Conservation (phyloP, 768 basidiomycete genomes). For the Mycena capillaripes region DNA sequence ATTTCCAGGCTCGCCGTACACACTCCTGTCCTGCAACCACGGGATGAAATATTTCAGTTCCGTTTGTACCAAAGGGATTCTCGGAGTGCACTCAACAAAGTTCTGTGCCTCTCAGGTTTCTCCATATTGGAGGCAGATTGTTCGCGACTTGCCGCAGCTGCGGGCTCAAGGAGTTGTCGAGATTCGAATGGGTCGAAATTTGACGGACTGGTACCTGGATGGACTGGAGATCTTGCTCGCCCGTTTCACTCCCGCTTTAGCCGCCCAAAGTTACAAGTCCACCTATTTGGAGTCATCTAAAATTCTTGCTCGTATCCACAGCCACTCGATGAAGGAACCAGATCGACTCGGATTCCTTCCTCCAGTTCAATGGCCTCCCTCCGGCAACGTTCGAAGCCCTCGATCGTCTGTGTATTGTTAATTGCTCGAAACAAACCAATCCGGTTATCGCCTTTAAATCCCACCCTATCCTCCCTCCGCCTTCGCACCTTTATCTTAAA, state of each 20-base stretch:
- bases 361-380: neutral
- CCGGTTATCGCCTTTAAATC: neutral
- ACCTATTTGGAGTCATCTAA: neutral
- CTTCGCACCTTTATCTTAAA: neutral
- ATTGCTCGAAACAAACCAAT: neutral
- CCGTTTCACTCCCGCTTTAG: neutral
- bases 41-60: neutral
- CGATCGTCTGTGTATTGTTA: neutral
- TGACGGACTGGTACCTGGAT: neutral
- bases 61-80: neutral
- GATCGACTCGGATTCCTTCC: neutral
- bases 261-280: neutral
- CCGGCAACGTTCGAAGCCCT: constrained; percentile 2
- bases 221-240: neutral
- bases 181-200: neutral
- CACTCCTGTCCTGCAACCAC: neutral
- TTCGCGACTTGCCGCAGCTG: neutral
- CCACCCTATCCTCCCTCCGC: too few relatives aligned
- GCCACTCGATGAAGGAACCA: neutral
- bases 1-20: neutral
- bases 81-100: neutral
- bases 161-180: neutral
- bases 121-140: constrained; percentile 6
- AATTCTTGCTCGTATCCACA: neutral
- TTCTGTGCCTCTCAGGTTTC: neutral